Evolutionary conservation across 1,284 basidiomycete species (phyloP).

Genomic region (Cutaneotrichosporon sp.): DNA sequence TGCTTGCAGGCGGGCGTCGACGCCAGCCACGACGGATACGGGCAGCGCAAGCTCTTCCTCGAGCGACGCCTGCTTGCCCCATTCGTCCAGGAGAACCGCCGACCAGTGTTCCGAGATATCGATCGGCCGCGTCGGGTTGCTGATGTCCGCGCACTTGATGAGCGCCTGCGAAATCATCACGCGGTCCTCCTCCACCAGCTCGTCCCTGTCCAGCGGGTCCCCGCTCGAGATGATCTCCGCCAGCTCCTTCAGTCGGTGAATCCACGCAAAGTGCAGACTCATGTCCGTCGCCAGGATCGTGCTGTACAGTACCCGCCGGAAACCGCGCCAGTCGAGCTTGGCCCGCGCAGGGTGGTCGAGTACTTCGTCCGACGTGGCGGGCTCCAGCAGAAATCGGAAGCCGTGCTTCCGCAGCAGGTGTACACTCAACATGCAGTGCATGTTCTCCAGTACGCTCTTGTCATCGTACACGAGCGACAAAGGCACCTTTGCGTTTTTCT

Average conservation of each 20-base stretch:
- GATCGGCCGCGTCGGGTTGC: conserved; percentile 89
- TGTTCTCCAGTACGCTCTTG: conserved; percentile 82
- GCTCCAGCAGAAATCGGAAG: conserved; percentile 52
- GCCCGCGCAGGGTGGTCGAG: conserved; percentile 12
- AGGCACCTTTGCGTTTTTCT: conserved; percentile 89
- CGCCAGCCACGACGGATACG: conserved; percentile 59
- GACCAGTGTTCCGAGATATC: conserved; percentile 86
- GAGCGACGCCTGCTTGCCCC: conserved; percentile 76
- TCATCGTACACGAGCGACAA: conserved; percentile 81
- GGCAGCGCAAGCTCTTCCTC: conserved; percentile 72
- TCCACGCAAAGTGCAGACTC: conserved; percentile 79
- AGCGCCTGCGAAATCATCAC: conserved; percentile 79
- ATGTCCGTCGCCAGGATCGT: conserved; percentile 89
- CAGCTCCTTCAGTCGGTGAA: conserved; percentile 57
- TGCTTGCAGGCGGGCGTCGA: conserved; percentile 65
- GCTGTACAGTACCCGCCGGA: conserved; percentile 67
- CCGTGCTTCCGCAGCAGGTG: conserved; percentile 76
- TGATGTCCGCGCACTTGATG: conserved; percentile 94
- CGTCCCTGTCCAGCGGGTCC: neutral
- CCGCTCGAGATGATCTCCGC: conserved; percentile 16
- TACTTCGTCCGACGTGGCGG: conserved; percentile 8
- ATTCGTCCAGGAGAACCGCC: conserved; percentile 75
- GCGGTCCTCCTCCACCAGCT: conserved; percentile 51
- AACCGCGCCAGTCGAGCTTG: conserved; percentile 50
- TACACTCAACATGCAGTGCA: conserved; percentile 81